Conservation (phyloP, 2,329 filamentous ascomycete genomes). For the Colletotrichum orbiculare region DNA sequence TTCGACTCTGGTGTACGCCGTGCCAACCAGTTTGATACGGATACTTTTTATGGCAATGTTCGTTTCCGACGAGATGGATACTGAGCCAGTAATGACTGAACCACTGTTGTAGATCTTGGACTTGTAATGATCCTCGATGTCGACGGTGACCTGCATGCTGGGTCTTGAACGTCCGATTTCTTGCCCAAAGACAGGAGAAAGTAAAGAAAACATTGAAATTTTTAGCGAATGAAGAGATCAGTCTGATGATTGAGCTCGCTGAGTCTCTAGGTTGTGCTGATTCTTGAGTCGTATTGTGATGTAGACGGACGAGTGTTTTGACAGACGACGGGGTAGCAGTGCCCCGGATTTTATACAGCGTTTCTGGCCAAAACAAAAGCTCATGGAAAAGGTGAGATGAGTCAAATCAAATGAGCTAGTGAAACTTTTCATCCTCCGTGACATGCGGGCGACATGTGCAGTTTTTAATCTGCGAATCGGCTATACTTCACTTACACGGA, state of each 20-base stretch:
- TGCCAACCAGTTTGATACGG: conserved; percentile 64
- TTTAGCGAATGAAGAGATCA: no score
- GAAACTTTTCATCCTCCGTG: conserved; percentile 5
- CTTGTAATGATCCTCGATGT: conserved; percentile 63
- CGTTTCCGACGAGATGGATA: conserved; percentile 55
- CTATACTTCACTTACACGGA: conserved; percentile 29
- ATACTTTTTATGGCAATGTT: conserved; percentile 61
- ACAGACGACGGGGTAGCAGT: no score
- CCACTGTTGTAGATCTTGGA: conserved; percentile 67
- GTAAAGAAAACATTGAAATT: background rate
- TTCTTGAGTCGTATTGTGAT: no score
- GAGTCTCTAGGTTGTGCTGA: no score
- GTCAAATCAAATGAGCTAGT: background rate
- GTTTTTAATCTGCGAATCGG: conserved; percentile 15
- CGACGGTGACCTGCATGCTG: conserved; percentile 54
- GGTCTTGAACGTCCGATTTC: conserved; percentile 39
- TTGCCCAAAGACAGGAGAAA: background rate
- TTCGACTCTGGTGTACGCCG: conserved; percentile 61
- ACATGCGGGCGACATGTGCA: background rate
- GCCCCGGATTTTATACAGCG: no score
- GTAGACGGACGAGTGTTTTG: no score
- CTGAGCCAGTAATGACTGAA: conserved; percentile 60
- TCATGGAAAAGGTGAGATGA: background rate
- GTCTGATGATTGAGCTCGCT: no score
- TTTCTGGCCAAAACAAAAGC: no score